These are phyloP conservation scores for Parachaetomium inaequale DNA, from an alignment of 495 filamentous ascomycete species.

Conservation along the genomic window DNA sequence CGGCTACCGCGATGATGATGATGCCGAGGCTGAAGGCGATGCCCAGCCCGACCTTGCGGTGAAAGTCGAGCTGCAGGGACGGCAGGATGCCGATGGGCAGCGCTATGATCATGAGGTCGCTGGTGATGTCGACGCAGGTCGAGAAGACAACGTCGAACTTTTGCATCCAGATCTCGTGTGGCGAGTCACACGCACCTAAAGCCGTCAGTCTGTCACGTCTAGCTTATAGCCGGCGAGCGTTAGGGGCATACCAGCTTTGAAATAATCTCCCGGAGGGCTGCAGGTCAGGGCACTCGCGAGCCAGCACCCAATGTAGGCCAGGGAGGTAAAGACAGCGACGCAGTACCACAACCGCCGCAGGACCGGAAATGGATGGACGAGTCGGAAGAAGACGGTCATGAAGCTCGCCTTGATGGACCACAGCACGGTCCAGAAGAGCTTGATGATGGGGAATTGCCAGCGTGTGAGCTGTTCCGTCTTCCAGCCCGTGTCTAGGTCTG, in stretches of 20 bases:
- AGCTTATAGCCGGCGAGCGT: too few species aligned
- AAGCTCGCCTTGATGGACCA: conserved; percentile 13
- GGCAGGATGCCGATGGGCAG: conserved; percentile 10
- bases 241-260: conserved; percentile 3
- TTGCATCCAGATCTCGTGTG: conserved; percentile 2
- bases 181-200: background rate
- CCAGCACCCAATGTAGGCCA: conserved; percentile 8
- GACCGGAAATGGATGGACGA: conserved; percentile 9
- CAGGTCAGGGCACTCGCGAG: conserved; percentile 9
- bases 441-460: conserved; percentile 17
- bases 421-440: conserved; percentile 9
- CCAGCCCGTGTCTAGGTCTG: background rate
- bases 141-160: conserved; percentile 3
- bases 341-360: conserved; percentile 9
- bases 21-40: conserved; percentile 10
- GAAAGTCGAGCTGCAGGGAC: background rate
- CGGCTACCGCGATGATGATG: conserved; percentile 9
- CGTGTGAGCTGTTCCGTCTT: conserved; percentile 1
- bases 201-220: too few species aligned
- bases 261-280: conserved; percentile 1
- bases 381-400: conserved; percentile 11
- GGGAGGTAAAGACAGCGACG: conserved; percentile 3
- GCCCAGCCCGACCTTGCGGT: conserved; percentile 4
- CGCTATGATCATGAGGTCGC: conserved; percentile 9
- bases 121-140: background rate